Percentiles rank a stretch among this genome's conserved stretches.
phyloP scores from a whole-genome alignment of 768 basidiomycete species.

The Trametes cubensis region DNA sequence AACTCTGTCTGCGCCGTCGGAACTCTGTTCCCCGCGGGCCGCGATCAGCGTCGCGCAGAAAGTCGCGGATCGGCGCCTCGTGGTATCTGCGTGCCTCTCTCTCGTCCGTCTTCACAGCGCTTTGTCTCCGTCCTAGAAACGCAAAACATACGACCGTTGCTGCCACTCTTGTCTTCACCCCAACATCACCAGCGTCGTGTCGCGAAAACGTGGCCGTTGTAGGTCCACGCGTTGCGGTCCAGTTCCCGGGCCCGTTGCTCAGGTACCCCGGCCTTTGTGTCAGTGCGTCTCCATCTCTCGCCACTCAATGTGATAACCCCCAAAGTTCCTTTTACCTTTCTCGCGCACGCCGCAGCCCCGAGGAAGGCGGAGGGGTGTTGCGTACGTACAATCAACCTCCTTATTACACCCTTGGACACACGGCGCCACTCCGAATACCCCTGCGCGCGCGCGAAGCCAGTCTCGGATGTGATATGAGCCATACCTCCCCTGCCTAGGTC shows the following conservation, averaged over 20 bases:
- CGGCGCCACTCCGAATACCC: conserved; percentile 1
- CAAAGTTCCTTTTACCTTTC: conserved; percentile 1
- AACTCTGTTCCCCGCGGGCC: background rate
- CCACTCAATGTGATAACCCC: conserved; percentile 5
- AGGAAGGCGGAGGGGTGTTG: conserved; percentile 9
- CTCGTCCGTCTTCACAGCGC: background rate
- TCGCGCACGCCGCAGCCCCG: background rate
- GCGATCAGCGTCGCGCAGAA: background rate
- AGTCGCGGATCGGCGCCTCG: conserved; percentile 2
- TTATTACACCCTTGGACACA: too few relatives aligned
- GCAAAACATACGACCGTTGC: conserved; percentile 7
- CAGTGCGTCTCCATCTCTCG: background rate
- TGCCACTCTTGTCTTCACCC: conserved; percentile 1
- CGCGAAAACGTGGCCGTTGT: background rate
- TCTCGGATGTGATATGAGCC: too few relatives aligned
- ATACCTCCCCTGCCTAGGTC: too few relatives aligned
- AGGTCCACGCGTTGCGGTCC: background rate
- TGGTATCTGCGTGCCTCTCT: background rate
- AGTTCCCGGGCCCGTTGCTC: background rate
- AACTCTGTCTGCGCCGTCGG: background rate
- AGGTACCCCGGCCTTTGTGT: background rate
- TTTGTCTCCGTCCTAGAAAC: conserved; percentile 8
- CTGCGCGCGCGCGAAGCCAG: background rate
- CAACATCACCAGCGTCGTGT: conserved; percentile 1
- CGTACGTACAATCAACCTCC: conserved; percentile 12